A percentile compares a stretch with the other conserved stretches of the same genome.
These are phyloP conservation scores for Lasiodiplodia theobromae DNA, from an alignment of 2,329 filamentous ascomycete species.

Conservation along the genomic window DNA sequence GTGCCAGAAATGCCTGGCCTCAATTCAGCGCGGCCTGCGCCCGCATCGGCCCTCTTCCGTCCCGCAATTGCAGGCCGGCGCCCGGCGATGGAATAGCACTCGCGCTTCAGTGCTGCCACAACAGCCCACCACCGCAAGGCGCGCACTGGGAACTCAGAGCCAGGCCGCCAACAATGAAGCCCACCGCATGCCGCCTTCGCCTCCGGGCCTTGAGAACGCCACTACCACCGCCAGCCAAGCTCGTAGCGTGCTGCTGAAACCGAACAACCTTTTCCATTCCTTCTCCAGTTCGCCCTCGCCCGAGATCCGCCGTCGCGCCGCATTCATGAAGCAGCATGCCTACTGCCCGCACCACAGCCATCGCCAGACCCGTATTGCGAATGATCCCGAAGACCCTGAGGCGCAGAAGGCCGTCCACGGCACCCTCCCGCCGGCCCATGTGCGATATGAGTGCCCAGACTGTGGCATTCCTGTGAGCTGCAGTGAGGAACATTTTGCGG, in stretches of 20 bases:
- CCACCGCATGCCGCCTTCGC: constrained; percentile 45
- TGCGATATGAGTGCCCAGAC: constrained; percentile 93
- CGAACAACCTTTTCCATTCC: constrained; percentile 90
- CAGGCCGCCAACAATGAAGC: constrained; percentile 37
- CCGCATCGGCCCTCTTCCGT: constrained; percentile 36
- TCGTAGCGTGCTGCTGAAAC: constrained; percentile 58
- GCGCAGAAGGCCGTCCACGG: constrained; percentile 64
- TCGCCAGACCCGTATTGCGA: constrained; percentile 73
- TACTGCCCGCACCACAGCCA: constrained; percentile 93
- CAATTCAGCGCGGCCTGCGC: constrained; percentile 40
- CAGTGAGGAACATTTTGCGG: constrained; percentile 92
- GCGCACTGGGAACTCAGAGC: constrained; percentile 17
- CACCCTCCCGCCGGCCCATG: constrained; percentile 74
- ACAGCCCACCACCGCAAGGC: constrained; percentile 37
- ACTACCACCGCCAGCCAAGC: constrained; percentile 34
- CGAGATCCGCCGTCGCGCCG: constrained; percentile 84
- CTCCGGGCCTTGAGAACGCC: constrained; percentile 36
- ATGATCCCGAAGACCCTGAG: constrained; percentile 70
- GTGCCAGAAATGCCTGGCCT: constrained; percentile 49
- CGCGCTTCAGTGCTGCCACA: constrained; percentile 32
- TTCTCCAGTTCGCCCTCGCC: constrained; percentile 89
- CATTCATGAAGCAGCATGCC: constrained; percentile 91
- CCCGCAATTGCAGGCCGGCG: constrained; percentile 33
- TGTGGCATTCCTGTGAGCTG: constrained; percentile 95
- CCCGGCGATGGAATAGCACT: constrained; percentile 39